Conservation (phyloP, 768 basidiomycete species). For the Kwoniella europaea region DNA sequence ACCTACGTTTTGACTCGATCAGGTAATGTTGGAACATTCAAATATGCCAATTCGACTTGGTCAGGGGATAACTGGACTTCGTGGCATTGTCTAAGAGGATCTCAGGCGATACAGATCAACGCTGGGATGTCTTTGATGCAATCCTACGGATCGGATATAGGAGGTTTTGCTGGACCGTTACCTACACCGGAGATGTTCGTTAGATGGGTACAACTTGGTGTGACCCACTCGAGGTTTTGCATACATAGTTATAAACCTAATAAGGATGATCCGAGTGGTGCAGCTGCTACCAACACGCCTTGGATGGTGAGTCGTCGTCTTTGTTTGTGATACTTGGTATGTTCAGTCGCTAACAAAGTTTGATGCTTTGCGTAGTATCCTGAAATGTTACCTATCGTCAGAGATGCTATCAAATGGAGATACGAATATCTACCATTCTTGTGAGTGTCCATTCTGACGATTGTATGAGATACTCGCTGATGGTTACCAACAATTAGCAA, state of each 20-base stretch:
- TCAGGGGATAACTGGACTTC: slow-evolving; percentile 54
- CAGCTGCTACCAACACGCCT: slow-evolving; percentile 50
- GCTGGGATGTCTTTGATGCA: slow-evolving; percentile 53
- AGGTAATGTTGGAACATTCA: slow-evolving; percentile 55
- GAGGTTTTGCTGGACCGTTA: slow-evolving; percentile 55
- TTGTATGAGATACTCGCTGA: not conserved
- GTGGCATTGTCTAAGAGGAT: slow-evolving; percentile 57
- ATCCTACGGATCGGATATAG: slow-evolving; percentile 54
- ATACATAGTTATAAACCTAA: slow-evolving; percentile 58
- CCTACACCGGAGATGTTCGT: slow-evolving; percentile 55
- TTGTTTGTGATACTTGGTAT: slow-evolving; percentile 42
- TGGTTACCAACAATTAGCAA: slow-evolving; percentile 31
- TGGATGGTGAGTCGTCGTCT: slow-evolving; percentile 51
- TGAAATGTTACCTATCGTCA: slow-evolving; percentile 50
- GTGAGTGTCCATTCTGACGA: slow-evolving; percentile 26
- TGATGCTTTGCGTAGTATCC: slow-evolving; percentile 40
- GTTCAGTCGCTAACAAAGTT: not conserved
- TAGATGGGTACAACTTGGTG: slow-evolving; percentile 55
- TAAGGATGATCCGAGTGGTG: slow-evolving; percentile 44
- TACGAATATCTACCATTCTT: slow-evolving; percentile 57
- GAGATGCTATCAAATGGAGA: slow-evolving; percentile 54
- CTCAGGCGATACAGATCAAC: slow-evolving; percentile 53
- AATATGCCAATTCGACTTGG: slow-evolving; percentile 54
- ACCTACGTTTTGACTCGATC: slow-evolving; percentile 55
- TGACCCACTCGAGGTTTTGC: slow-evolving; percentile 55